phyloP scores from a whole-genome alignment of 1,284 basidiomycete genomes.

The Heterobasidion occidentale region DNA sequence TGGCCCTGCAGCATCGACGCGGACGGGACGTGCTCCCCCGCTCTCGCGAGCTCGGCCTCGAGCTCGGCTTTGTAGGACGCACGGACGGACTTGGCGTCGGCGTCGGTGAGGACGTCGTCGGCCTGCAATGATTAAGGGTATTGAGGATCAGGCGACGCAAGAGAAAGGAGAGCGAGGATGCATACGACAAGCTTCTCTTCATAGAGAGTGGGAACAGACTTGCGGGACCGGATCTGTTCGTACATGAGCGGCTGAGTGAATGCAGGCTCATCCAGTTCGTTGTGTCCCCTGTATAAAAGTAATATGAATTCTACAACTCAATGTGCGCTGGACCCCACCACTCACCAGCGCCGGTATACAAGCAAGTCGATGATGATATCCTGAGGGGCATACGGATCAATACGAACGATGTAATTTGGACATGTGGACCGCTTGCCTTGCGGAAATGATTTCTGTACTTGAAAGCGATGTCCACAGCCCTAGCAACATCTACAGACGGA shows the following conservation, averaged over 20 bases:
- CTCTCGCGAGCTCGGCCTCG: slow-evolving; percentile 43
- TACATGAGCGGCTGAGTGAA: slow-evolving; percentile 91
- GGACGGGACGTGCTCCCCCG: slow-evolving; percentile 39
- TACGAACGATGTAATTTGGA: neutral
- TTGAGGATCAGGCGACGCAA: neutral
- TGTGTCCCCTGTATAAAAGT: slow-evolving; percentile 55
- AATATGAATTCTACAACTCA: neutral
- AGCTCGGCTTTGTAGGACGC: slow-evolving; percentile 52
- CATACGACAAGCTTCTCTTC: slow-evolving; percentile 71
- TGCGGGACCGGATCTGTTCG: slow-evolving; percentile 69
- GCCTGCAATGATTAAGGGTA: slow-evolving; percentile 26
- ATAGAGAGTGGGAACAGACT: slow-evolving; percentile 75
- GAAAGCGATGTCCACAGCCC: slow-evolving; percentile 75
- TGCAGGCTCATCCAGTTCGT: slow-evolving; percentile 85
- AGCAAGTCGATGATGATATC: slow-evolving; percentile 85
- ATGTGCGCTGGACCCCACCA: neutral
- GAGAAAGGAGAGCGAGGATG: neutral
- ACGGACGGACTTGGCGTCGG: slow-evolving; percentile 44
- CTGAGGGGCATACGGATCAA: slow-evolving; percentile 19
- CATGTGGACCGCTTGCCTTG: slow-evolving; percentile 34
- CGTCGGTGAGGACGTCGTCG: slow-evolving; percentile 45
- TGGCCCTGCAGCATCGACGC: slow-evolving; percentile 51
- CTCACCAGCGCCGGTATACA: slow-evolving; percentile 77
- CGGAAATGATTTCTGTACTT: slow-evolving; percentile 80
- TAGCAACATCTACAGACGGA: slow-evolving; percentile 52